Percentiles rank a stretch among this genome's conserved stretches.
phyloP scores from a whole-genome alignment of 345 rosid species.

The Arabis hirsuta region DNA sequence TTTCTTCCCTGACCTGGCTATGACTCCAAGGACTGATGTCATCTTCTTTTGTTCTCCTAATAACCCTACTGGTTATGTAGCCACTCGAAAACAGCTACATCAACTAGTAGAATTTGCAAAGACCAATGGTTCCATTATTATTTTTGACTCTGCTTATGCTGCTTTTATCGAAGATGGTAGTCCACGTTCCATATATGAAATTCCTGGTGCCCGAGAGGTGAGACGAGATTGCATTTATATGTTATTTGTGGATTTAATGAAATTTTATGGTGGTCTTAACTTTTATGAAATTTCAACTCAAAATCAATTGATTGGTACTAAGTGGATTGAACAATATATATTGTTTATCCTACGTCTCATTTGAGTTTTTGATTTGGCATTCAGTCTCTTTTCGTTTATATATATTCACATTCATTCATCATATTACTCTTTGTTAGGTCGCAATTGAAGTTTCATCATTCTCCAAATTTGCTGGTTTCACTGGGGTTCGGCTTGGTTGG shows the following conservation, averaged over 20 bases:
- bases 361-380: neutral
- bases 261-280: neutral
- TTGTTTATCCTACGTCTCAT: neutral
- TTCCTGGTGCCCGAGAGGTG: conserved; percentile 94
- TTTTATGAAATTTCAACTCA: neutral
- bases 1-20: conserved; percentile 70
- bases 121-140: conserved; percentile 74
- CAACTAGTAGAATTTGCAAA: conserved; percentile 72
- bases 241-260: neutral
- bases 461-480: conserved; percentile 89
- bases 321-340: neutral
- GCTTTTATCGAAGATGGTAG: conserved; percentile 66
- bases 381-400: neutral
- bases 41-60: conserved; percentile 96
- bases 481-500: conserved; percentile 95
- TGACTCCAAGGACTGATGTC: conserved; percentile 64
- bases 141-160: conserved; percentile 80
- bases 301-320: neutral
- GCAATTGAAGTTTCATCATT: conserved; percentile 87
- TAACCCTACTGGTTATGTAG: conserved; percentile 86
- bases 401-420: neutral
- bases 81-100: conserved; percentile 60
- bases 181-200: conserved; percentile 82
- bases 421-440: conserved; percentile 49
- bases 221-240: conserved; percentile 6